These are phyloP conservation scores for Saccharomyces jurei DNA, from an alignment of 805 yeast genomes.

Conservation along the genomic window DNA sequence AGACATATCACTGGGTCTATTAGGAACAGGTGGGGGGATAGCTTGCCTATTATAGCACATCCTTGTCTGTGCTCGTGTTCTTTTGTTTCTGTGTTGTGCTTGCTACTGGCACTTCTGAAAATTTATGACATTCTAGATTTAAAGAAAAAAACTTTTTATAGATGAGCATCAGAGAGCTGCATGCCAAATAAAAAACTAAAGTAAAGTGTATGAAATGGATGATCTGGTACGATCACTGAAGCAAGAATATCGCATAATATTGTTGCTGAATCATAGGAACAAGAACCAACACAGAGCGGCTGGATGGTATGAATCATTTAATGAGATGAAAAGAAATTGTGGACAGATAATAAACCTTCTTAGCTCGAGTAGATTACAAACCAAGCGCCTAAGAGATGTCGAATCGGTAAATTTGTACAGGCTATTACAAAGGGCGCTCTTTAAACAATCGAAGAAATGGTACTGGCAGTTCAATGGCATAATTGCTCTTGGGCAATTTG, in stretches of 20 bases:
- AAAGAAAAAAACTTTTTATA: not conserved
- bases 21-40: not conserved
- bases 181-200: not conserved
- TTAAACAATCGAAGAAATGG: constrained; percentile 37
- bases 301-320: constrained; percentile 69
- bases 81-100: not conserved
- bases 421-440: constrained; percentile 26
- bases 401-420: constrained; percentile 8
- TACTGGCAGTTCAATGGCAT: constrained; percentile 59
- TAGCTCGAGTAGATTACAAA: constrained; percentile 23
- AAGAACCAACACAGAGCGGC: constrained; percentile 68
- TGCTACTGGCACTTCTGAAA: not conserved
- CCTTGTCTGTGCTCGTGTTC: not conserved
- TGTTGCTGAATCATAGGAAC: constrained; percentile 60
- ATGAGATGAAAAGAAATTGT: constrained; percentile 51
- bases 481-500: constrained; percentile 68
- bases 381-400: constrained; percentile 16
- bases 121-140: not conserved
- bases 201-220: not conserved
- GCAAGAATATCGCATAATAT: constrained; percentile 52
- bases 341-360: constrained; percentile 7
- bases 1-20: not conserved
- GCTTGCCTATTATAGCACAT: not conserved
- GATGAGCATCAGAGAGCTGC: not conserved
- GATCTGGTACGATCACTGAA: constrained; percentile 12